Base-by-base conservation (phyloP, 768 basidiomycete genomes). In the Asterophora parasitica region DNA sequence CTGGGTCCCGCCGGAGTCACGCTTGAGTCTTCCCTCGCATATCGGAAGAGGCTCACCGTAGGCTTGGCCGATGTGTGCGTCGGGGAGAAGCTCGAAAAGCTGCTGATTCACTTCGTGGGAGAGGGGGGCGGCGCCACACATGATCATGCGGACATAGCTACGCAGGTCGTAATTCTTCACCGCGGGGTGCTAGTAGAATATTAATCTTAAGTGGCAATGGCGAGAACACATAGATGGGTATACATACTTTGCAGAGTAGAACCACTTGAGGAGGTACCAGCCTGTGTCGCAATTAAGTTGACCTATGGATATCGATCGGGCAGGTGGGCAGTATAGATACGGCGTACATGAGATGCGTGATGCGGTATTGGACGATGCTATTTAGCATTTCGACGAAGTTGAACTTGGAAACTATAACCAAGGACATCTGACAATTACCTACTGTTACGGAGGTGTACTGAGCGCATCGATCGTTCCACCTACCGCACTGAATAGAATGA, bases 401-500 rank as follows among this genome's bases (percentile, higher is more conserved):
- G 60, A 85, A 86, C 53, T 75, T 83, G 4, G 79, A 75, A 10
- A 85, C 63, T 10, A 85, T 69, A 9, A 85, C 81, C 19, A 85
- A 33, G 0, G 76, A 69, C 53, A 79, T 70, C 73, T 77, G 50
- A 9, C 32, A n/a, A 13, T 13, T 23, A 13, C 26, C 2, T 37
- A 26, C 19, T 28, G 36, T 38, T 31, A 17, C 17, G 13, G 20
- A 16, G 1, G 27, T 7, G 5, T 17, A 17, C 38, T 7, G 17
- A 33, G 27, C 28, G 26, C 4, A 35, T 33, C 12, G 17, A n/a
- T n/a, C 10, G 63, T n/a, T 13, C 15, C n/a, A 17, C 77, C 47
- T 59, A 84, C 82, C 39, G 73, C 77, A 34, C 67, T 65, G 55
- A 79, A 84, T 27, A 86, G 50, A 41, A 74, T 63, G 47, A 69